Evolutionary conservation across 176 grass and related monocot species (phyloP).

Genomic region (Bolboschoenus planiculmis): DNA sequence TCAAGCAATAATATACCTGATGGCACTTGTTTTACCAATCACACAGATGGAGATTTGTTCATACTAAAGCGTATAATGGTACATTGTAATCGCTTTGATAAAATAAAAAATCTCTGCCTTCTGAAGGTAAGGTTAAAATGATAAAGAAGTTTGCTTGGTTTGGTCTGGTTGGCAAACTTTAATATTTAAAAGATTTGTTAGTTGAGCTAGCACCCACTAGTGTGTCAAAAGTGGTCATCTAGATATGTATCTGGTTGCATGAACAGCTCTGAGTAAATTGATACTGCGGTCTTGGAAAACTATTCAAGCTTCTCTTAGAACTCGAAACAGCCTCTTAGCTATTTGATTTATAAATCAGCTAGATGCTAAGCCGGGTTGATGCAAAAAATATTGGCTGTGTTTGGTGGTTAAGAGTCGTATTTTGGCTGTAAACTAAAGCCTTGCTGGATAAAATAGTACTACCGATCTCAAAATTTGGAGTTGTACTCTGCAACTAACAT

Average conservation of each 20-base stretch:
- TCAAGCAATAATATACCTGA: constrained; percentile 33
- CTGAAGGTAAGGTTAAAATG: background rate
- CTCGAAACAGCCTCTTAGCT: background rate
- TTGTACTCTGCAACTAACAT: background rate
- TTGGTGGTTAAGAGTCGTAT: background rate
- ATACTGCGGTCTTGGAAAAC: background rate
- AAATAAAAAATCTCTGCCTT: background rate
- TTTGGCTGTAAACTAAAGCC: background rate
- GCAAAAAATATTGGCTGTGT: background rate
- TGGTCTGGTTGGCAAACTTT: background rate
- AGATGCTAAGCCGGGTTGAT: background rate
- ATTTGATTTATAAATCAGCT: background rate
- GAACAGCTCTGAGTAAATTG: background rate
- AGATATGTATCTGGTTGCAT: background rate
- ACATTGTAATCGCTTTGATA: constrained; percentile 9
- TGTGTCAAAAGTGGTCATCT: too few species aligned
- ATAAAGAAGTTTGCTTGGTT: background rate
- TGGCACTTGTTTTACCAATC: constrained; percentile 35
- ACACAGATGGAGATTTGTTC: constrained; percentile 67
- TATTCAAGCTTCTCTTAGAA: background rate
- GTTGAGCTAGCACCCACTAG: background rate
- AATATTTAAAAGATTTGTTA: background rate
- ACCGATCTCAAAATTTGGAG: background rate
- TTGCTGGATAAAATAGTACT: background rate
- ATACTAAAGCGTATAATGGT: constrained; percentile 99